Conservation (phyloP, 257 asterid genomes). For the Gentiana macrophylla region DNA sequence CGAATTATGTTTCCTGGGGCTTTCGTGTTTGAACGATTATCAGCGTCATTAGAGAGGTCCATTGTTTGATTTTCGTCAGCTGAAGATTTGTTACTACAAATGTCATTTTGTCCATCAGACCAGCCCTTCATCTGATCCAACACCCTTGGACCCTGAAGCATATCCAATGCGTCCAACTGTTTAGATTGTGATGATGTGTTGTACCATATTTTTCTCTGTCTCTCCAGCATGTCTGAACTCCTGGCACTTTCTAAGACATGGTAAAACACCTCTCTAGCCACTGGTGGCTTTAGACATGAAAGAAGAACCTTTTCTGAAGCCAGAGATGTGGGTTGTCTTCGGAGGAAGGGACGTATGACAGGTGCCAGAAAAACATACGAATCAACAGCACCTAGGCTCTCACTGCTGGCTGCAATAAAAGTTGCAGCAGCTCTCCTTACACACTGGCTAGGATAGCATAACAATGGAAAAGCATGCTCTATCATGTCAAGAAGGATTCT, state of each 20-base stretch:
- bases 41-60: slow-evolving; percentile 32
- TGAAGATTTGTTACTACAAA: slow-evolving; percentile 27
- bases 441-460: slow-evolving; percentile 94
- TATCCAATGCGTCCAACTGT: slow-evolving; percentile 58
- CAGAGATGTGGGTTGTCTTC: slow-evolving; percentile 90
- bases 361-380: slow-evolving; percentile 95
- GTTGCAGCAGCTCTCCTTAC: slow-evolving; percentile 72
- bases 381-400: slow-evolving; percentile 91
- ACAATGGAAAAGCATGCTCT: slow-evolving; percentile 78
- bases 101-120: slow-evolving; percentile 50
- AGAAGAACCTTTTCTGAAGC: slow-evolving; percentile 79
- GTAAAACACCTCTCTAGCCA: slow-evolving; percentile 66
- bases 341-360: slow-evolving; percentile 74
- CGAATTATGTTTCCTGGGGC: slow-evolving; percentile 42
- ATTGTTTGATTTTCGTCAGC: slow-evolving; percentile 24
- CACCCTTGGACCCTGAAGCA: slow-evolving; percentile 61
- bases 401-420: slow-evolving; percentile 89
- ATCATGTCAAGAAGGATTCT: slow-evolving; percentile 85
- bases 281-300: slow-evolving; percentile 79
- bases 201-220: slow-evolving; percentile 98
- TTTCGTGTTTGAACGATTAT: slow-evolving; percentile 40
- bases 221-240: slow-evolving; percentile 94
- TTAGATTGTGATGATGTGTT: slow-evolving; percentile 63
- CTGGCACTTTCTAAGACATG: slow-evolving; percentile 68
- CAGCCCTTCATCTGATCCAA: slow-evolving; percentile 59